Base-by-base conservation (phyloP, 306 rosid species). In the Medicago lupulina region DNA sequence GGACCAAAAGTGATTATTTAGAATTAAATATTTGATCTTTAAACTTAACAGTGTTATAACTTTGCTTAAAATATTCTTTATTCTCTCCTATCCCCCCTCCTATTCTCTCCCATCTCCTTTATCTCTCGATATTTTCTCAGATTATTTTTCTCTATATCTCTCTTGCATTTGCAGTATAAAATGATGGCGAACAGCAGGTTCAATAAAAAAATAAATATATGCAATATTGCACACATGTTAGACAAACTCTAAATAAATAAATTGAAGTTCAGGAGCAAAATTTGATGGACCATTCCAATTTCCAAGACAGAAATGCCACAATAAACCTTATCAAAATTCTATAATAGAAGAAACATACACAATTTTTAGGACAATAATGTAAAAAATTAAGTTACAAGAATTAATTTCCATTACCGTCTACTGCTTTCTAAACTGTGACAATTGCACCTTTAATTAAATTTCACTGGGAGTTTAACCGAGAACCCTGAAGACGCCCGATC, bases 301-400 rank as follows among this genome's bases (percentile, higher is more conserved):
- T 34, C 43, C 13, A 61, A 54, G 18, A 67, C 23, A 23, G 76
- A 46, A 18, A 50, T 74, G 75, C 55, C 17, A 79, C 70, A 46
- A 73, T 53, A 46, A 41, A 17, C 58, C 51, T 64, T 31, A 28
- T 11, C 46, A 6, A 38, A 49, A 46, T 23, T 61, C n/a, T 15
- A 9, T 3, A 28, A 51, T 59, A 68, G 9, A 46, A 28, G 31
- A 28, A 28, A 70, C 40, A 14, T 19, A 10, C 64, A 50, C 18
- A 28, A 16, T 1, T 39, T 16, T 40, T 17, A 3, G 49, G 41
- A 46, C 12, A 0, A 70, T 6, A 44, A 34, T 54, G 70, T 54
- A 8, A 64, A 76, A 25, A 1, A 9, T 5, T 28, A 50, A 19
- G 28, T 34, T 55, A 31, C 18, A 19, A 57, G 3, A 58, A 7